phyloP scores from a whole-genome alignment of 2,329 filamentous ascomycete species.

The Gremmenia infestans region DNA sequence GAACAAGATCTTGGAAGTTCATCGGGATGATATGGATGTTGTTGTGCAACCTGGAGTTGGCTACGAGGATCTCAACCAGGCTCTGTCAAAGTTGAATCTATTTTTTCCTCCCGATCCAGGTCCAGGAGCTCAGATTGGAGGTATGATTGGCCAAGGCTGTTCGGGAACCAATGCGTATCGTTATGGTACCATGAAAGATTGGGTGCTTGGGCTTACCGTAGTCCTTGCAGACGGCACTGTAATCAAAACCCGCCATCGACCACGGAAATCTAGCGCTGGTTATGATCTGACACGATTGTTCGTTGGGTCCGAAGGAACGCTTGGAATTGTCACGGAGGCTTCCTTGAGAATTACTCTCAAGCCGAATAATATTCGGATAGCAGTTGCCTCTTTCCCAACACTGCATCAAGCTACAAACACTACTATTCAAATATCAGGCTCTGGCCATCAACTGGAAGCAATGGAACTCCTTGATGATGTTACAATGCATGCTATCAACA shows the following conservation, averaged over 20 bases:
- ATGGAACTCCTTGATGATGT: conserved; percentile 80
- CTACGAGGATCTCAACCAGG: conserved; percentile 80
- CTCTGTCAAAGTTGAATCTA: conserved; percentile 62
- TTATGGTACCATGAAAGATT: conserved; percentile 85
- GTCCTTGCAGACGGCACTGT: conserved; percentile 73
- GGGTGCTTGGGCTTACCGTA: conserved; percentile 77
- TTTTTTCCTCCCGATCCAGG: conserved; percentile 85
- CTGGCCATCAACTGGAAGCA: conserved; percentile 31
- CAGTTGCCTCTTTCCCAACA: conserved; percentile 70
- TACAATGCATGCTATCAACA: conserved; percentile 76
- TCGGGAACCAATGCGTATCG: conserved; percentile 74
- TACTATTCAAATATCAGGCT: conserved; percentile 66
- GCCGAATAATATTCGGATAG: conserved; percentile 69
- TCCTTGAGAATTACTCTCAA: conserved; percentile 73
- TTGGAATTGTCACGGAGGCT: conserved; percentile 78
- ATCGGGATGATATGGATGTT: conserved; percentile 85
- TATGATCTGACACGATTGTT: conserved; percentile 79
- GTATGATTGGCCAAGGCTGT: conserved; percentile 76
- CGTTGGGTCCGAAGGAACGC: conserved; percentile 74
- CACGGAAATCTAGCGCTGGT: conserved; percentile 73
- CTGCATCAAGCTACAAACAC: conserved; percentile 70
- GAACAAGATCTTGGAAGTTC: conserved; percentile 73
- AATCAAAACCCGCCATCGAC: conserved; percentile 70
- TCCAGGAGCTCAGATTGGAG: conserved; percentile 67
- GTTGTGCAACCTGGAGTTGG: conserved; percentile 84